Base-by-base conservation (phyloP, 441 rosid species). In the Erodium moschatum region DNA sequence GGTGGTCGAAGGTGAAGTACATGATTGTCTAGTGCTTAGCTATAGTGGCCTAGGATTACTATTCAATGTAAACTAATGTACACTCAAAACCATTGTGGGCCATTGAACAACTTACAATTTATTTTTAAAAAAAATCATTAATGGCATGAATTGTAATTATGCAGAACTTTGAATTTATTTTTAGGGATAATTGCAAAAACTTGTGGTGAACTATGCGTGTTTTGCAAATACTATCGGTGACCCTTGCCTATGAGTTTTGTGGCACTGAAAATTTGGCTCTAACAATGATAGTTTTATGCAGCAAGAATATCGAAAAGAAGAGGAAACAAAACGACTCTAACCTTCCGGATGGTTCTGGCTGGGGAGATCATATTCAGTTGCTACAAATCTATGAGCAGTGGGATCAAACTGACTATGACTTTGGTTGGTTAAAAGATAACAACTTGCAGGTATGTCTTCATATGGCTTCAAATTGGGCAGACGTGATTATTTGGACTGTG, bases 291-390 rank as follows among this genome's bases (percentile, higher is more conserved):
- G 9, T 63, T 72, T 61, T 48, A 65, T 72, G 76, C 84, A 85
- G 92, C 84, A 91, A 79, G 75, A 80, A 68, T 71, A 70, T 67
- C 60, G 97, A 88, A 71, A 89, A 84, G 89, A 91, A 91, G 87
- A 85, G 92, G 81, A 94, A 92, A 78, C 88, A 80, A 44, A 38
- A 80, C 19, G 77, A 83, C 18, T 67, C 73, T 64, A 86, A 83
- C 71, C 97, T 91, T 81, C 97, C 97, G 67, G 94, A 88, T 79
- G 99, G 97, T 67, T 88, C 89, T 60, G 96, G 97, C 70, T 88
- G 75, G 73, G 99, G 99, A 72, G 99, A 94, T 80, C 97, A 94
- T 81, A 86, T 91, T 73, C 96, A 90, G 69, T 74, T 91, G 78
- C 88, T 94, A 54, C 97, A 94, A 83, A 87, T 94, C 73, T 94